Conservation (phyloP, 257 asterid genomes). For the Asclepias syriaca region DNA sequence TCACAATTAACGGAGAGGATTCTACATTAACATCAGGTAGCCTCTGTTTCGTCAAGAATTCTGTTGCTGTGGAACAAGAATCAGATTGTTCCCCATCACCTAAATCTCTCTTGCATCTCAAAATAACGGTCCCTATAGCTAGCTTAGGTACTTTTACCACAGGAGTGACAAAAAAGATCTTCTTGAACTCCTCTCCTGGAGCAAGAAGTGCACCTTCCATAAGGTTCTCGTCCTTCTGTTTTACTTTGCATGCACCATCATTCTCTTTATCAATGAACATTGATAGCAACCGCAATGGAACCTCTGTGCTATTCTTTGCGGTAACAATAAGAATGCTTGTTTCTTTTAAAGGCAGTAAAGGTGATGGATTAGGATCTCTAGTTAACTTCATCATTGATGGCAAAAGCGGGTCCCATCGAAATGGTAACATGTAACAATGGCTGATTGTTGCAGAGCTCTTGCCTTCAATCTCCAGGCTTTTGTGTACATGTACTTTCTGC, state of each 20-base stretch:
- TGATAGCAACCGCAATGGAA: slow-evolving; percentile 72
- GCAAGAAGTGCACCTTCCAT: slow-evolving; percentile 45
- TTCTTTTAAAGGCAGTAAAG: slow-evolving; percentile 67
- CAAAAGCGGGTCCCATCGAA: slow-evolving; percentile 74
- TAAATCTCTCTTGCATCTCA: slow-evolving; percentile 78
- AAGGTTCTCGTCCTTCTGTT: slow-evolving; percentile 47
- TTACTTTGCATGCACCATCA: slow-evolving; percentile 35
- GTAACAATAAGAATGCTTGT: slow-evolving; percentile 61
- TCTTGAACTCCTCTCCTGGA: slow-evolving; percentile 92
- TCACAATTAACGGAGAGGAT: slow-evolving; percentile 64
- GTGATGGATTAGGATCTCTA: slow-evolving; percentile 48
- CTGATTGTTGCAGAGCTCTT: slow-evolving; percentile 64
- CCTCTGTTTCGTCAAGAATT: slow-evolving; percentile 54
- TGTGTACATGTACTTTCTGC: slow-evolving; percentile 90
- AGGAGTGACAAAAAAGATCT: slow-evolving; percentile 70
- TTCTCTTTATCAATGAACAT: slow-evolving; percentile 58
- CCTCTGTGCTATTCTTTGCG: slow-evolving; percentile 80
- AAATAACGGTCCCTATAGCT: slow-evolving; percentile 52
- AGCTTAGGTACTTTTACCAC: slow-evolving; percentile 36
- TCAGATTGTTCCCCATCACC: slow-evolving; percentile 21
- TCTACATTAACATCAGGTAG: slow-evolving; percentile 78
- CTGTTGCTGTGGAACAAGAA: slow-evolving; percentile 25
- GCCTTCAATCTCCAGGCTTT: slow-evolving; percentile 95
- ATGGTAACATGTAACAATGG: slow-evolving; percentile 77
- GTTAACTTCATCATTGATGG: slow-evolving; percentile 60